Conservation (phyloP, 331 rosid species). For the Quercus phellos region DNA sequence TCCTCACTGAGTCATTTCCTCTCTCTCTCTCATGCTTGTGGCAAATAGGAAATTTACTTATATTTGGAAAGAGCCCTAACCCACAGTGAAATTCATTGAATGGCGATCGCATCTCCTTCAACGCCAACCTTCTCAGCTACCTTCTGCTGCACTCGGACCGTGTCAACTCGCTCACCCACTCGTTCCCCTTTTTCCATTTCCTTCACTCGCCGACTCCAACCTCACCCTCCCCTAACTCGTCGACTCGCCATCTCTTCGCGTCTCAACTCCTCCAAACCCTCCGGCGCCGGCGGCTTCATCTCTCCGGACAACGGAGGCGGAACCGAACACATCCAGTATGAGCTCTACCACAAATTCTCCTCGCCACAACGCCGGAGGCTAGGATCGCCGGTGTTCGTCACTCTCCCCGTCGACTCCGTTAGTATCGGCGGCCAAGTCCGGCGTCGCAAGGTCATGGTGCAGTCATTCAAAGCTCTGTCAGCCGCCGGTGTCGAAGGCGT, state of each 20-base stretch:
- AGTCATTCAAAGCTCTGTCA: conserved; percentile 41
- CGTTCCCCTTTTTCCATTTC: conserved; percentile 28
- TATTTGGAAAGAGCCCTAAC: conserved; percentile 31
- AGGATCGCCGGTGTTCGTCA: conserved; percentile 44
- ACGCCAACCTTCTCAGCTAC: conserved; percentile 52
- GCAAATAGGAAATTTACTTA: not conserved
- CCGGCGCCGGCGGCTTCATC: conserved; percentile 33
- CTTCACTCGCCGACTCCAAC: not conserved
- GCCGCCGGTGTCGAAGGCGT: conserved; percentile 52
- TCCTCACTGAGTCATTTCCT: not conserved
- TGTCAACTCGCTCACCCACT: conserved; percentile 23
- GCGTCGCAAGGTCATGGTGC: conserved; percentile 29
- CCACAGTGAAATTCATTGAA: conserved; percentile 3
- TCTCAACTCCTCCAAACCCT: conserved; percentile 30
- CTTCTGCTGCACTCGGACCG: conserved; percentile 38
- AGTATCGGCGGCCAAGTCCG: conserved; percentile 20
- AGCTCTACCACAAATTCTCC: conserved; percentile 36
- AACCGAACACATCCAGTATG: conserved; percentile 17
- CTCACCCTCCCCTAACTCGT: conserved; percentile 3
- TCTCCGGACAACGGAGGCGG: conserved; percentile 40
- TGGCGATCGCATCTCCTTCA: conserved; percentile 68
- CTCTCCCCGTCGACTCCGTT: conserved; percentile 38
- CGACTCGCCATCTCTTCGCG: conserved; percentile 21
- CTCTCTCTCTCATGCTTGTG: not conserved
- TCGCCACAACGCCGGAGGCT: conserved; percentile 24